A percentile compares a stretch with the other conserved stretches of the same genome.
Evolutionary conservation across 257 asterid species (phyloP).

Genomic region (Craterostigma plantagineum): DNA sequence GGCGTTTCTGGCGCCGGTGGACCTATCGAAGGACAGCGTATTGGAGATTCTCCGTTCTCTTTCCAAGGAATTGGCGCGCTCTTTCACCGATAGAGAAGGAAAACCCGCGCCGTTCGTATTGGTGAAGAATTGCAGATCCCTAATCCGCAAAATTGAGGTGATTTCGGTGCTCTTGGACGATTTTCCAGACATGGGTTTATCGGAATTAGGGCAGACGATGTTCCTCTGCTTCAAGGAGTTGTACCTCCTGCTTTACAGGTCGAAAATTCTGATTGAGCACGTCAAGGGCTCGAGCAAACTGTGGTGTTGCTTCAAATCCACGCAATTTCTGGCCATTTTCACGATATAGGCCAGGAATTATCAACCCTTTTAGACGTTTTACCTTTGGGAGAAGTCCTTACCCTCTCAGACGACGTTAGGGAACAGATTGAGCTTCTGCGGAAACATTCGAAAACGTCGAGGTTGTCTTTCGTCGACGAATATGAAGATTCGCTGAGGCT

Average conservation of each 20-base stretch:
- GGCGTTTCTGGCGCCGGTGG: slow-evolving; percentile 70
- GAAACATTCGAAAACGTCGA: slow-evolving; percentile 42
- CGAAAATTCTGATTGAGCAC: slow-evolving; percentile 63
- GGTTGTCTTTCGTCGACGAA: slow-evolving; percentile 30
- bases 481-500: slow-evolving; percentile 42
- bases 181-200: slow-evolving; percentile 25
- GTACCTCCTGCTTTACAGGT: slow-evolving; percentile 81
- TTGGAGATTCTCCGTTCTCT: slow-evolving; percentile 36
- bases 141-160: slow-evolving; percentile 53
- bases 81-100: slow-evolving; percentile 18
- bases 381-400: slow-evolving; percentile 27
- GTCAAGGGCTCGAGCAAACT: slow-evolving; percentile 53
- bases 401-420: slow-evolving; percentile 37
- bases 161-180: slow-evolving; percentile 46
- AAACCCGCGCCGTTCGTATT: slow-evolving; percentile 24
- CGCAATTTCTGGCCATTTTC: slow-evolving; percentile 64
- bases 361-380: slow-evolving; percentile 79
- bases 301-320: slow-evolving; percentile 79
- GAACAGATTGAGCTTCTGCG: slow-evolving; percentile 58
- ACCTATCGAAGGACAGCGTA: slow-evolving; percentile 36
- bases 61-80: slow-evolving; percentile 27
- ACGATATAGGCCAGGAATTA: slow-evolving; percentile 70
- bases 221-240: slow-evolving; percentile 79
- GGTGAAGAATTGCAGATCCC: slow-evolving; percentile 41
- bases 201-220: slow-evolving; percentile 19